Evolutionary conservation across 352 stramenopile genomes (phyloP).

Genomic region (Phytophthora podocarpi): DNA sequence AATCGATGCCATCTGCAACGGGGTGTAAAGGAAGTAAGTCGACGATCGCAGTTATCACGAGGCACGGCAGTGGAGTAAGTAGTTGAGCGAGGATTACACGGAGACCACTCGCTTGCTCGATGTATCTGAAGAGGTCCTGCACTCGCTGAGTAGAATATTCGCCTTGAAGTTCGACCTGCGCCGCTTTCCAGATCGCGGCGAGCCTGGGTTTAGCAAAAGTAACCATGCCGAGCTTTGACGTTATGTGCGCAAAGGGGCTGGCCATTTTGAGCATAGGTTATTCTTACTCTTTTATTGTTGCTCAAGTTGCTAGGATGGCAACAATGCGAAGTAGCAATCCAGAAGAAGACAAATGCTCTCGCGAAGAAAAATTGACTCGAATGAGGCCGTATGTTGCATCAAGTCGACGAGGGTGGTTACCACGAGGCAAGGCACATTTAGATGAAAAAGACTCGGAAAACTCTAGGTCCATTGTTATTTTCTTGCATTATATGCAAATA

Average conservation of each 20-base stretch:
- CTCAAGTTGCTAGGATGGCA: no score
- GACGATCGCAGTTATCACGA: conserved; percentile 15
- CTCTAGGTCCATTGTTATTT: no score
- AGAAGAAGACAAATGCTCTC: no score
- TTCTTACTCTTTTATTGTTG: not conserved
- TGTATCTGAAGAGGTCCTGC: conserved; percentile 9
- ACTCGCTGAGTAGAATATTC: conserved; percentile 20
- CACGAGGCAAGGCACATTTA: not conserved
- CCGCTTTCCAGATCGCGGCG: conserved; percentile 5
- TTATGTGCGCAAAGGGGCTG: no score
- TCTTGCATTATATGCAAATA: no score
- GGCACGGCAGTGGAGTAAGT: conserved; percentile 14
- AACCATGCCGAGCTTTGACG: no score
- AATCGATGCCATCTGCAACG: not conserved
- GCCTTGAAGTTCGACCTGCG: conserved; percentile 24
- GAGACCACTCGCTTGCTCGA: not conserved
- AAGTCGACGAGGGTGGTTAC: not conserved
- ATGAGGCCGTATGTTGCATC: not conserved
- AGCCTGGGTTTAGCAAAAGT: conserved; percentile 1
- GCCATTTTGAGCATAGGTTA: not conserved
- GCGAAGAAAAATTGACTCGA: no score
- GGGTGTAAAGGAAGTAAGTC: conserved; percentile 15
- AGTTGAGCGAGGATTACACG: conserved; percentile 10
- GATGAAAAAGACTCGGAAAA: no score
- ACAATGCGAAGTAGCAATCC: no score